Conservation (phyloP, 139 green algal species). For the Tetraselmis chui region DNA sequence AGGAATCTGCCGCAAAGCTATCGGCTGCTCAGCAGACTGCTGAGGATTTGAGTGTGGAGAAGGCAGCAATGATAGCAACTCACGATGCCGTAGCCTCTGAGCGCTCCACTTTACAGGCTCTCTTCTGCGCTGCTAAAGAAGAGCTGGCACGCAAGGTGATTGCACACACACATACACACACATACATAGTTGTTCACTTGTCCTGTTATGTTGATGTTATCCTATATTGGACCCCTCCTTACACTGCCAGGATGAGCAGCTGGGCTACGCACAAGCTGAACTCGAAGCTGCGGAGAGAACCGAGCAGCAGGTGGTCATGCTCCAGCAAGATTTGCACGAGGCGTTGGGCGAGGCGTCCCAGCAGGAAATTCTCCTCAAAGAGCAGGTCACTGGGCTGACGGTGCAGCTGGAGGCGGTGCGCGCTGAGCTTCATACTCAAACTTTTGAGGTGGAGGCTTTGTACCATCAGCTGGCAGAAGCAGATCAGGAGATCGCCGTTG, state of each 20-base stretch:
- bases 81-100: too few relatives aligned
- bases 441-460: background rate
- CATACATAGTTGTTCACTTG: too few relatives aligned
- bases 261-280: background rate
- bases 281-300: background rate
- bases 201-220: too few relatives aligned
- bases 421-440: background rate
- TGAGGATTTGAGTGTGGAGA: too few relatives aligned
- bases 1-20: too few relatives aligned
- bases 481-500: background rate
- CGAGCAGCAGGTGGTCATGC: background rate
- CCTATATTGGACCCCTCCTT: too few relatives aligned
- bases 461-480: background rate
- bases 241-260: background rate
- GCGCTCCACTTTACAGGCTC: too few relatives aligned
- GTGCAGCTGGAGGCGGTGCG: background rate
- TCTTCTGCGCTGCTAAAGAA: too few relatives aligned
- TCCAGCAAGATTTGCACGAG: background rate
- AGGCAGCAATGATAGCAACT: too few relatives aligned
- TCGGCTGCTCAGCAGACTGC: too few relatives aligned
- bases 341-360: background rate
- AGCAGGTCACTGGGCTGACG: background rate
- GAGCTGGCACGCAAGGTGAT: too few relatives aligned
- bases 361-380: background rate
- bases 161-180: too few relatives aligned